Base-by-base conservation (phyloP, 805 yeast genomes). In the Saturnispora hagleri region DNA sequence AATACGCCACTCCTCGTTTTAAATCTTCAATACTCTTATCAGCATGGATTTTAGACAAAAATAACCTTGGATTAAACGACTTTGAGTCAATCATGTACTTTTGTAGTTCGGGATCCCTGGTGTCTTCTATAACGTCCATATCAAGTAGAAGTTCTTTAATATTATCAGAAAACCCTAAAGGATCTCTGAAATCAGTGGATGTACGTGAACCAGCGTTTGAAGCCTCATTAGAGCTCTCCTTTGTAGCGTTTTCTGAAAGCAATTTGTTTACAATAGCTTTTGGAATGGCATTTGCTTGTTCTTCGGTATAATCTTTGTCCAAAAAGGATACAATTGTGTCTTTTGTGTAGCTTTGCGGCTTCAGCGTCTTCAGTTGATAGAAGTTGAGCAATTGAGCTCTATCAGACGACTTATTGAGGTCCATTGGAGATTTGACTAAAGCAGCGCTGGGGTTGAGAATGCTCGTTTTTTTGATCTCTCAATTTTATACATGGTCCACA, bases 21-120 rank as follows among this genome's bases (percentile, higher is more conserved):
- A 84, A 63, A 35, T 80, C 75, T 15, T 72, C 73, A 55, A 76
- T 75, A 4, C 82, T 70, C 52, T 81, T 82, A 22, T 73, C 74
- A 9, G 71, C 68, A 59, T 84, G 88, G 12, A 82, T 70, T 33
- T 75, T 73, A 50, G 75, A 74, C 55, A 84, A 62, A 59, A 79
- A 84, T 33, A 70, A 66, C 48, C 76, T 73, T 1, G 85, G 78
- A 57, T 80, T 76, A 66, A 84, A 84, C 27, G 73, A 67, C 51
- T 81, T 79, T 17, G 81, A 77, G 46, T 79, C 79, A 47, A 81
- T 73, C 54, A 81, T 66, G 63, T 73, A 76, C 57, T 76, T 69
- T 46, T 58, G 56, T 45, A 60, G 64, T 45, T 59, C 57, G 35
- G 76, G 62, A 50, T 76, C 70, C 47, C 71, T 59, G 15, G 71